These are phyloP conservation scores for Candida piceae DNA, from an alignment of 805 yeast genomes.

Conservation along the genomic window DNA sequence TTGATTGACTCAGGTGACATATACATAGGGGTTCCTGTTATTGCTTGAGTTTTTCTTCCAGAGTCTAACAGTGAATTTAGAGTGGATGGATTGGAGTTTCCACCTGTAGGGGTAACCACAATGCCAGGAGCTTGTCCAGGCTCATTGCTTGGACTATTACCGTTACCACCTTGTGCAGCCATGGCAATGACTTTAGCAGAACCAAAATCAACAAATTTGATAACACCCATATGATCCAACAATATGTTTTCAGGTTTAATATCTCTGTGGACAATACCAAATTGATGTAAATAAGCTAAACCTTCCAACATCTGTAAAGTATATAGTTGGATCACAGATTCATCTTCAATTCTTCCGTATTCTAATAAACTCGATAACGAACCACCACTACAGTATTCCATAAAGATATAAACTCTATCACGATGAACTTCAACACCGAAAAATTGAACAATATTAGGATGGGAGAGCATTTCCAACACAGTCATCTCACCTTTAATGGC, in stretches of 20 bases:
- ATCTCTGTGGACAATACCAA: conserved; percentile 95
- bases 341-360: conserved; percentile 94
- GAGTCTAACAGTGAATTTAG: conserved; percentile 16
- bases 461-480: conserved; percentile 88
- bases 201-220: conserved; percentile 95
- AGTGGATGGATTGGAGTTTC: conserved; percentile 10
- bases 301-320: conserved; percentile 93
- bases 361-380: conserved; percentile 80
- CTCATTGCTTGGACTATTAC: neutral
- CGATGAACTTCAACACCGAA: conserved; percentile 97
- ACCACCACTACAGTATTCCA: conserved; percentile 98
- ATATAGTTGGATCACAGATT: conserved; percentile 84
- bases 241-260: conserved; percentile 93
- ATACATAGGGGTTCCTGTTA: conserved; percentile 97
- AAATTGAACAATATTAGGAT: conserved; percentile 94
- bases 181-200: conserved; percentile 88
- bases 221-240: conserved; percentile 85
- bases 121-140: conserved; percentile 3
- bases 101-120: conserved; percentile 3
- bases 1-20: conserved; percentile 97
- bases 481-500: conserved; percentile 95
- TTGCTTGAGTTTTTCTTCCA: conserved; percentile 27
- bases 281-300: conserved; percentile 85
- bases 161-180: conserved; percentile 38
- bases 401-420: conserved; percentile 89